Evolutionary conservation across 129 eudicot species (phyloP).

Genomic region (Saposhnikovia divaricata): DNA sequence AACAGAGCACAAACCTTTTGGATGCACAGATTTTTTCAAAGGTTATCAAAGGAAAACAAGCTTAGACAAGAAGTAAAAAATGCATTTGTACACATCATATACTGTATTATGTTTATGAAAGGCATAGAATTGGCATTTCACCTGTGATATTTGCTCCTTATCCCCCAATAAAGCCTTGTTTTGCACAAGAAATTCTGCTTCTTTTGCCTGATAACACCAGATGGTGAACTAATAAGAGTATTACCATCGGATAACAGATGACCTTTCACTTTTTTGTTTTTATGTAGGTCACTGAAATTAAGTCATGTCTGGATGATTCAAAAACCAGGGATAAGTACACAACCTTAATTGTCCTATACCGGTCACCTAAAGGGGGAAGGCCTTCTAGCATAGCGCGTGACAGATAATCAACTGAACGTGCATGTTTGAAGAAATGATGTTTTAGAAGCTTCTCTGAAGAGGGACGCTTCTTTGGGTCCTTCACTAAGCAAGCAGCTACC

Average conservation of each 20-base stretch:
- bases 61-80: neutral
- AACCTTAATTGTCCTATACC: conserved; percentile 83
- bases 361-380: conserved; percentile 76
- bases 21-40: neutral
- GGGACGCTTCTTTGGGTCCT: conserved; percentile 95
- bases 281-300: neutral
- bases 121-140: conserved; percentile 12
- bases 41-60: neutral
- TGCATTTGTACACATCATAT: neutral
- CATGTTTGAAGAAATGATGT: conserved; percentile 82
- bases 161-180: conserved; percentile 73
- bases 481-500: conserved; percentile 97
- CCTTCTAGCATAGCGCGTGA: conserved; percentile 62
- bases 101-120: neutral
- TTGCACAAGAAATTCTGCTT: conserved; percentile 80
- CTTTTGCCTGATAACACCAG: conserved; percentile 66
- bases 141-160: conserved; percentile 94
- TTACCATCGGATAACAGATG: neutral
- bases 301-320: neutral
- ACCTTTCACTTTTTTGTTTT: neutral
- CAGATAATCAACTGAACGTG: conserved; percentile 57
- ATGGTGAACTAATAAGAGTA: neutral
- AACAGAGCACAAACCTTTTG: neutral
- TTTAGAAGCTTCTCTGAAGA: conserved; percentile 84
- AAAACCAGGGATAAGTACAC: conserved; percentile 20